Percentiles rank a stretch among this genome's conserved stretches.
phyloP scores from a whole-genome alignment of 225 moss, liverwort and hornwort genomes.

The Anthoceros angustus region DNA sequence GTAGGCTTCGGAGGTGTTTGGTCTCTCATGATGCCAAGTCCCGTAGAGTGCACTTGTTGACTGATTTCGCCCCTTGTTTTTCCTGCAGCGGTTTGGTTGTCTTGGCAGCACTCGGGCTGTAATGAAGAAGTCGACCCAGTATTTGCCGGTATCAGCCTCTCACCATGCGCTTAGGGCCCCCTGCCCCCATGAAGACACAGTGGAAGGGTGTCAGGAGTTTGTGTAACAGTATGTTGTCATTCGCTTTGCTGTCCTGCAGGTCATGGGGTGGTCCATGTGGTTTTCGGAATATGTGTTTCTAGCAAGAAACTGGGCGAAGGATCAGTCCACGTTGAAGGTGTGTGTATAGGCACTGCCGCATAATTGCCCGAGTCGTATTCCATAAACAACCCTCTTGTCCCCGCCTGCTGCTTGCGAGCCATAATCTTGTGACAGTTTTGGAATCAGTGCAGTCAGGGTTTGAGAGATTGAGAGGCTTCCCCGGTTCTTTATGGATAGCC shows the following conservation, averaged over 20 bases:
- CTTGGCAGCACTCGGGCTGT: slow-evolving; percentile 91
- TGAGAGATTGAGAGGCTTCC: slow-evolving; percentile 59
- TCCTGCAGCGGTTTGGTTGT: slow-evolving; percentile 62
- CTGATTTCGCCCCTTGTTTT: background rate
- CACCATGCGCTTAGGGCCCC: background rate
- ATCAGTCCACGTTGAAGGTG: slow-evolving; percentile 72
- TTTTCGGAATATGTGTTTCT: slow-evolving; percentile 93
- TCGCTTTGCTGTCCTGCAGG: slow-evolving; percentile 13
- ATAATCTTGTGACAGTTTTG: no score
- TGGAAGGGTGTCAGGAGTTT: background rate
- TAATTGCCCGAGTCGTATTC: background rate
- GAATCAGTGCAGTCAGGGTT: slow-evolving; percentile 48
- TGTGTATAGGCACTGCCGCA: no score
- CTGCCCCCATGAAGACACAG: background rate
- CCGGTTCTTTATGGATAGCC: slow-evolving; percentile 88
- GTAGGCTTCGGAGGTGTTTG: slow-evolving; percentile 11
- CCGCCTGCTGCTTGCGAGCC: background rate
- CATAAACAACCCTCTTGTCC: background rate
- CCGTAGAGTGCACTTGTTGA: background rate
- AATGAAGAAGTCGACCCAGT: slow-evolving; percentile 85
- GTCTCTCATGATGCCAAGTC: background rate
- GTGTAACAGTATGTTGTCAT: background rate
- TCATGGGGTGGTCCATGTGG: slow-evolving; percentile 98
- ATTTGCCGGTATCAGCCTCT: slow-evolving; percentile 38
- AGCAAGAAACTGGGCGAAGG: slow-evolving; percentile 70